Percentiles rank a stretch among this genome's conserved stretches.
Evolutionary conservation across 805 yeast genomes (phyloP).

Genomic region (Candida coleopterorum): DNA sequence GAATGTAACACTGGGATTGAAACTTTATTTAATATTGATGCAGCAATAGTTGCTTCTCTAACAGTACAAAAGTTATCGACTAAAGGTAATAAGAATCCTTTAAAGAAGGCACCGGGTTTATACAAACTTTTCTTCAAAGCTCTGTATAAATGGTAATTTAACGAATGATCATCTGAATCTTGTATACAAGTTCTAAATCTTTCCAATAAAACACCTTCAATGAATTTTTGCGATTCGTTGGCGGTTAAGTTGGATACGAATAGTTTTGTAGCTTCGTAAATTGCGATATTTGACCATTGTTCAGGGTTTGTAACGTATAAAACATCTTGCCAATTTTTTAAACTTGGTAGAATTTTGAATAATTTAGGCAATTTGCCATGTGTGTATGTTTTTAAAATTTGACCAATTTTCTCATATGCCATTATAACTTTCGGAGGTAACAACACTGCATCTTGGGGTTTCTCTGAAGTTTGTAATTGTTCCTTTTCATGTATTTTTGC

Average conservation of each 20-base stretch:
- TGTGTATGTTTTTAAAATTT: constrained; percentile 78
- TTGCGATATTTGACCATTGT: constrained; percentile 91
- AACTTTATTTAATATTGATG: constrained; percentile 82
- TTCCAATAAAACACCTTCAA: constrained; percentile 62
- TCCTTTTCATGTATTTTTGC: constrained; percentile 82
- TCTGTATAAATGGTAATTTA: constrained; percentile 90
- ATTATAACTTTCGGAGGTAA: constrained; percentile 95
- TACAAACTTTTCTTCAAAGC: constrained; percentile 88
- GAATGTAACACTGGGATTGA: constrained; percentile 95
- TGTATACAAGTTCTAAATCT: constrained; percentile 70
- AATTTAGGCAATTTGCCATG: constrained; percentile 97
- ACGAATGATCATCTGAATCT: constrained; percentile 66
- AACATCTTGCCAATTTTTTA: constrained; percentile 94
- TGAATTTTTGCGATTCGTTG: constrained; percentile 81
- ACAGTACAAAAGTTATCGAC: constrained; percentile 85
- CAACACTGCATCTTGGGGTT: constrained; percentile 66
- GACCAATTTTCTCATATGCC: constrained; percentile 90
- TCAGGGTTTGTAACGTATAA: constrained; percentile 90
- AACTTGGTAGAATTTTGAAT: constrained; percentile 89
- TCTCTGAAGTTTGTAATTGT: constrained; percentile 21
- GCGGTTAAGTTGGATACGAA: constrained; percentile 89
- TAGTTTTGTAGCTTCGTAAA: constrained; percentile 89
- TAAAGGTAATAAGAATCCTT: constrained; percentile 89
- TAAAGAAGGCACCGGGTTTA: constrained; percentile 97
- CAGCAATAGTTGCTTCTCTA: constrained; percentile 92